Evolutionary conservation across 495 filamentous ascomycete genomes (phyloP).

Genomic region (Neurospora sublineolata): DNA sequence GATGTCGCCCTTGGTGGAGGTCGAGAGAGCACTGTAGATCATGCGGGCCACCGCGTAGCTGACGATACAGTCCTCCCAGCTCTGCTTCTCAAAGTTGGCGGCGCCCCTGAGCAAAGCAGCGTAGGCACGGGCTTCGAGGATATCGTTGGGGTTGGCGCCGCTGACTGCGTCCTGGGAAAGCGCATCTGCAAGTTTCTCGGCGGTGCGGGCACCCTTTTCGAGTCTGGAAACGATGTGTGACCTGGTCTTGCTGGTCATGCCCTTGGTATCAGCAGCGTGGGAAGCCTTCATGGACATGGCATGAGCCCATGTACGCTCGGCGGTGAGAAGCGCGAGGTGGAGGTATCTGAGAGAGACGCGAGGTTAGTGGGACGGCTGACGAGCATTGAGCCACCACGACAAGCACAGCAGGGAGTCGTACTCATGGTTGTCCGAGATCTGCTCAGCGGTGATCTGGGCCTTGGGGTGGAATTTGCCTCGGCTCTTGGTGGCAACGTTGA

Average conservation of each 20-base stretch:
- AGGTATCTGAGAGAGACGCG: conserved; percentile 47
- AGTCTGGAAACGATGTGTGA: conserved; percentile 82
- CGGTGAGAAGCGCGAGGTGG: conserved; percentile 65
- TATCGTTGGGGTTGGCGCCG: conserved; percentile 55
- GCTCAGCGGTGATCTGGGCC: conserved; percentile 57
- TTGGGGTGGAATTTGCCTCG: conserved; percentile 73
- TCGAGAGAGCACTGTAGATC: conserved; percentile 63
- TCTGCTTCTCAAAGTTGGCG: conserved; percentile 72
- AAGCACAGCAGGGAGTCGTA: conserved; percentile 29
- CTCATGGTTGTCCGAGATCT: conserved; percentile 68
- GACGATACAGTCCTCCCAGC: conserved; percentile 67
- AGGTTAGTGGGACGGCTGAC: neutral
- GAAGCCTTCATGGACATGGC: conserved; percentile 87
- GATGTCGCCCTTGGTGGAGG: conserved; percentile 51
- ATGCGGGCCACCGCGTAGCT: conserved; percentile 66
- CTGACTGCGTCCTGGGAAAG: conserved; percentile 47
- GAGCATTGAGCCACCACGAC: neutral
- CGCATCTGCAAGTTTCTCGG: conserved; percentile 53
- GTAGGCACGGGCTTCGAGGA: conserved; percentile 84
- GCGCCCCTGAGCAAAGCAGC: conserved; percentile 60
- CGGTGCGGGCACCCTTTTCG: conserved; percentile 62
- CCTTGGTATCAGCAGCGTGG: conserved; percentile 67
- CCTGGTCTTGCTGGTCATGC: conserved; percentile 64
- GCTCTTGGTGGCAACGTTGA: conserved; percentile 70
- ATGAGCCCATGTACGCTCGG: conserved; percentile 92